A percentile compares a stretch with the other conserved stretches of the same genome.
Evolutionary conservation across 768 basidiomycete genomes (phyloP).

Genomic region (Russula olivacea): DNA sequence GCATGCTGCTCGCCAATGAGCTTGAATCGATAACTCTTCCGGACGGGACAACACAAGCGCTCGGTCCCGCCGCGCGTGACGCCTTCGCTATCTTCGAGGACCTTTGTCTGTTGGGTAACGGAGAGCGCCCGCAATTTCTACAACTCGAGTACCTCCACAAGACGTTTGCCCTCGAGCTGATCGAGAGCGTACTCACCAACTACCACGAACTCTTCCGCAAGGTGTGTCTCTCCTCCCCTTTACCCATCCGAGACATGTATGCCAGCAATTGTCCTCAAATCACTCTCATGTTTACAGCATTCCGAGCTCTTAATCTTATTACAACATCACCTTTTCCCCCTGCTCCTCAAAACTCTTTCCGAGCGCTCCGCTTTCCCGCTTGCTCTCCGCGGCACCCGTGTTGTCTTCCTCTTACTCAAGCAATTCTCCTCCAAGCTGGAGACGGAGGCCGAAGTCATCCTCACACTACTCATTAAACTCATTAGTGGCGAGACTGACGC

Average conservation of each 20-base stretch:
- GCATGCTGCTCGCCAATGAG: constrained; percentile 32
- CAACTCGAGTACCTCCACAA: constrained; percentile 78
- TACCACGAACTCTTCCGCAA: constrained; percentile 82
- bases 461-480: constrained; percentile 13
- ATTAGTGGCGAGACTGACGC: constrained; percentile 5
- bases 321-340: constrained; percentile 82
- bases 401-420: constrained; percentile 89
- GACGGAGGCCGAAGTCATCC: constrained; percentile 59
- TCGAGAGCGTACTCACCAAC: constrained; percentile 92
- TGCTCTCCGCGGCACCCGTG: constrained; percentile 84
- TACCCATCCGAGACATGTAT: not conserved
- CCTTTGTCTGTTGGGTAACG: constrained; percentile 80
- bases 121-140: constrained; percentile 54
- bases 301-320: constrained; percentile 80
- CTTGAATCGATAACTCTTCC: constrained; percentile 52
- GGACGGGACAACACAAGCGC: constrained; percentile 53
- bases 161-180: constrained; percentile 94
- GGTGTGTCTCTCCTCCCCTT: constrained; percentile 38
- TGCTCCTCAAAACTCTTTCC: constrained; percentile 80
- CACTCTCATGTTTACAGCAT: constrained; percentile 44
- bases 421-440: constrained; percentile 79
- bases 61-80: constrained; percentile 76
- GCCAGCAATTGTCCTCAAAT: not conserved
- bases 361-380: constrained; percentile 81
- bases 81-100: constrained; percentile 89